Base-by-base conservation (phyloP, 257 asterid species). In the Lantana camara region DNA sequence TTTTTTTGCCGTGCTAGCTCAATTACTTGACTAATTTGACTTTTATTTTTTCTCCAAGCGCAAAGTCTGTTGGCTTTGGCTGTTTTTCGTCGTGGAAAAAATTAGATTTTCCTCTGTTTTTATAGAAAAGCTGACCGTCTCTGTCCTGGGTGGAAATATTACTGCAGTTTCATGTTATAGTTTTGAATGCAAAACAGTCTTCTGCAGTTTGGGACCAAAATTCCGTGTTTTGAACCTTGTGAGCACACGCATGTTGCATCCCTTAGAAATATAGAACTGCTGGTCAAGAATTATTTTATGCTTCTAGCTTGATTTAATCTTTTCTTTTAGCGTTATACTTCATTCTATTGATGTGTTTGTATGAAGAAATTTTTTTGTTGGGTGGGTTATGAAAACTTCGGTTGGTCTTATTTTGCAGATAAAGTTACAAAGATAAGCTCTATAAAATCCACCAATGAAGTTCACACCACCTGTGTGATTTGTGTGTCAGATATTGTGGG, bases 381-480 rank as follows among this genome's bases (percentile, higher is more conserved):
- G 66, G 68, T 16, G 62, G n/a, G 27, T 47, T 21, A 48, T 17
- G 47, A 40, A 63, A 58, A 54, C 16, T 62, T 47, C 13, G 49
- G 21, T 22, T 67, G 44, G 37, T 67, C 66, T 29, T 48, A 41
- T 71, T 72, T 78, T 54, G 72, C 44, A 15, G 70, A 22, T 49
- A 55, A 67, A 45, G 57, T 23, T 68, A 46, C 46, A 67, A 35
- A 60, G 71, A 59, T 44, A 69, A 67, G 67, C 65, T 60, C 60
- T 55, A 48, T 60, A 46, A 21, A 58, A 57, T 51, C 52, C 23
- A 69, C 69, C 32, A 29, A 30, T 34, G 57, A 62, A 71, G 76
- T 51, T 64, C 68, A 67, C 72, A 19, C 72, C 12, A 44, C 71
- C 37, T 22, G 59, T 44, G 72, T 63, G 76, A 57, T 70, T 56